Evolutionary conservation across 208 protist species (phyloP), one percentile per base, ranked within the genome.

Genomic region (Crithidia brevicula): DNA sequence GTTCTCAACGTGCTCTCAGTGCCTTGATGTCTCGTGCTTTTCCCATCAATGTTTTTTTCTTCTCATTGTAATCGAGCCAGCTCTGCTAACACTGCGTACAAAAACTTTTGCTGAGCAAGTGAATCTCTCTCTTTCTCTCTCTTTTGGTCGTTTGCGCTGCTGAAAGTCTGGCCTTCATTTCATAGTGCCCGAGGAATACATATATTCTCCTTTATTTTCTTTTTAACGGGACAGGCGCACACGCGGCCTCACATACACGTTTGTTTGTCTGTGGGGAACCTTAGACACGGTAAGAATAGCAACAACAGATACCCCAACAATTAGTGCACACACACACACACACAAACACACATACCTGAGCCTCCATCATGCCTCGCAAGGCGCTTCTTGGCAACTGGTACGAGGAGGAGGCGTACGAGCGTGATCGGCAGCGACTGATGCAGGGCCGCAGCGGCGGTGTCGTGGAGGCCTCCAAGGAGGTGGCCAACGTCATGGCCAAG

Each of bases 301-400:
- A n/a, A n/a, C n/a, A n/a, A n/a, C n/a, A n/a, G n/a, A n/a, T n/a
- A n/a, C n/a, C n/a, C n/a, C n/a, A 56, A 50, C 18, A 53, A 38
- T 18, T 52, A 47, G 31, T 50, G 31, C 25, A 47, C 27, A 59
- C 40, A 47, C 15, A 27, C 36, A 68, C 43, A 72, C 52, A 52
- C 3, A 42, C 10, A 59, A 23, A 20, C 28, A 56, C 13, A 13
- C 7, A 15, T 27, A 27, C 1, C 1, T 13, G 28, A n/a, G 25
- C n/a, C n/a, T n/a, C n/a, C 47, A 52, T 15, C 1, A 95, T 95
- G 90, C 90, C 86, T 10, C 81, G 72, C 50, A 74, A 75, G 67
- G 62, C 86, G 13, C 69, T 95, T 27, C 53, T 93, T 7, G 91
- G 88, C 2, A 96, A 96, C 67, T 94, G 91, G 89, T 88, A 86